Conservation (phyloP, 331 rosid species). For the Acacia pycnantha region DNA sequence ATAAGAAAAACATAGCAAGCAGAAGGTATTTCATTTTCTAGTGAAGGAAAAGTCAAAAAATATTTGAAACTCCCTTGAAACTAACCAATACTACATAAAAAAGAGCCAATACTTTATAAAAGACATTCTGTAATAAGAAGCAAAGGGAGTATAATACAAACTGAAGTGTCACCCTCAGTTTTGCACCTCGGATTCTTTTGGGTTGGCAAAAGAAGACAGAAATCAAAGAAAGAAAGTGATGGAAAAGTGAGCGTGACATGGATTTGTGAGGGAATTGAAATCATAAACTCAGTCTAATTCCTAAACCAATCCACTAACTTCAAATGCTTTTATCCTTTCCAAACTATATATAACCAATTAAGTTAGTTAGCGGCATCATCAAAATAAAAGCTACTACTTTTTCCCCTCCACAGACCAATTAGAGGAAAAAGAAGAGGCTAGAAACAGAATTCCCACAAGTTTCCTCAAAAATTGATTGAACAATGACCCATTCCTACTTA, state of each 20-base stretch:
- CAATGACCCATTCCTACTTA: not conserved
- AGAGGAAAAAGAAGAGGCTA: not conserved
- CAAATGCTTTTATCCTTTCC: not conserved
- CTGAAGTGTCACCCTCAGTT: not conserved
- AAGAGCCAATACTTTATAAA: too few relatives aligned
- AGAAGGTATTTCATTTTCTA: not conserved
- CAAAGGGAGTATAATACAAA: too few relatives aligned
- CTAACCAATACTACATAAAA: too few relatives aligned
- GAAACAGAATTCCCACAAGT: too few relatives aligned
- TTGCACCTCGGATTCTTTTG: not conserved
- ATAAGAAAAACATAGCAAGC: not conserved
- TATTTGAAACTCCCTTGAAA: too few relatives aligned
- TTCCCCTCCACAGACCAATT: not conserved
- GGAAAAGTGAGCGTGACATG: not conserved
- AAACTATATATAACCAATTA: not conserved
- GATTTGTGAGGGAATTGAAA: not conserved
- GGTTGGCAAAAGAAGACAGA: not conserved
- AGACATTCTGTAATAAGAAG: too few relatives aligned
- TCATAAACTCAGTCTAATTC: not conserved
- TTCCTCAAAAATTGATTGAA: not conserved
- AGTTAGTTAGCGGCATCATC: not conserved
- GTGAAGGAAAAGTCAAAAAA: too few relatives aligned
- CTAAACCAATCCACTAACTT: not conserved
- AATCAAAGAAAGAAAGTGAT: not conserved
- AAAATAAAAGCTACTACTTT: constrained; percentile 1